Evolutionary conservation across 345 rosid genomes (phyloP).

Genomic region (Sonneratia alba): DNA sequence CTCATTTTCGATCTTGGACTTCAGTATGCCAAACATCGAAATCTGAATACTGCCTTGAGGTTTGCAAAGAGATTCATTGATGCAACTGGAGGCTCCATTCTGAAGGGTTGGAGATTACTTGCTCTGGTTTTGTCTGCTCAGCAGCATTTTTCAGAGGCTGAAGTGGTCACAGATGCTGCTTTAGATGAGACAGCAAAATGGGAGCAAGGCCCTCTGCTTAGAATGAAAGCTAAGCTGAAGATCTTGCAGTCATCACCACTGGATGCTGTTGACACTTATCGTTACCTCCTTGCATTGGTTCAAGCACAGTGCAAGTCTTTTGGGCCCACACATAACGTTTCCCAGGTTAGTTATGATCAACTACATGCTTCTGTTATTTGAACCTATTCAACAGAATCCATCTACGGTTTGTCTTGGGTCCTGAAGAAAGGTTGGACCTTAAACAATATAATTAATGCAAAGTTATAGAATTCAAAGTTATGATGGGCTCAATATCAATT

Average conservation of each 20-base stretch:
- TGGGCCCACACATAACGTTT: constrained; percentile 45
- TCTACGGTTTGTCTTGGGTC: neutral
- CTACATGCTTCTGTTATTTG: neutral
- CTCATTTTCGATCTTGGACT: constrained; percentile 73
- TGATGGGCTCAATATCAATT: neutral
- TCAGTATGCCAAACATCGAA: constrained; percentile 81
- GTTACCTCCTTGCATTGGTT: constrained; percentile 82
- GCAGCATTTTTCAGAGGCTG: constrained; percentile 76
- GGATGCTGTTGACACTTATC: constrained; percentile 79
- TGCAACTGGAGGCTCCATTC: constrained; percentile 69
- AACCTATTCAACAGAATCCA: neutral
- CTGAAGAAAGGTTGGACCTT: neutral
- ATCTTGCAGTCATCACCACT: constrained; percentile 53
- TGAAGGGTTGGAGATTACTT: constrained; percentile 88
- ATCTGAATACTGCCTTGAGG: constrained; percentile 53
- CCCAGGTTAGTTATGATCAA: constrained; percentile 41
- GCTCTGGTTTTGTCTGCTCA: constrained; percentile 81
- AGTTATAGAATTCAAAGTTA: neutral
- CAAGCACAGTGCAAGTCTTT: constrained; percentile 84
- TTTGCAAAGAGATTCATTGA: constrained; percentile 68
- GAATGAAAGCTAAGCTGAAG: constrained; percentile 76
- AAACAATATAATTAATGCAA: neutral
- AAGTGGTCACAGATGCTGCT: constrained; percentile 83
- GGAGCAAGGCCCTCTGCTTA: constrained; percentile 81
- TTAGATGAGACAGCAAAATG: constrained; percentile 85